Evolutionary conservation across 148 eudicot genomes (phyloP).

Genomic region (Vaccinium macrocarpon): DNA sequence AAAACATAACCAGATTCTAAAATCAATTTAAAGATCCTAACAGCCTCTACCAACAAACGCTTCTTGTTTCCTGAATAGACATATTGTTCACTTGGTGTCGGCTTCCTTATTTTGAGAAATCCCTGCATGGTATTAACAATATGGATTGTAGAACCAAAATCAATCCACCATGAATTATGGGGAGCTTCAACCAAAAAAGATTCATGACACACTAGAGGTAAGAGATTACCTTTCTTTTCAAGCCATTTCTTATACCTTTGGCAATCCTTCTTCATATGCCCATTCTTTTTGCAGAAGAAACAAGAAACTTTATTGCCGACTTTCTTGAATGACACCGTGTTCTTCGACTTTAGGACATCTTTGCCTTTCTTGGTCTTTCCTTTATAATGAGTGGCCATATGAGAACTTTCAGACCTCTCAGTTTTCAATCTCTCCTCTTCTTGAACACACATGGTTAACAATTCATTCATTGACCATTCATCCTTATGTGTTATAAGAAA

Average conservation of each 20-base stretch:
- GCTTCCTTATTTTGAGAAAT: constrained; percentile 1
- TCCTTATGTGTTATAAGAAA: background rate
- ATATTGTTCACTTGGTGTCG: background rate
- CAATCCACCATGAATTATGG: constrained; percentile 7
- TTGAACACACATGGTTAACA: constrained; percentile 2
- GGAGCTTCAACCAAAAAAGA: background rate
- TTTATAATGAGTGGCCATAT: background rate
- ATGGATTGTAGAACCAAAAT: background rate
- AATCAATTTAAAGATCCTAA: background rate
- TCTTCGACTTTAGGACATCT: background rate
- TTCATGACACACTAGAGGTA: constrained; percentile 1
- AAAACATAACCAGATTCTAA: background rate
- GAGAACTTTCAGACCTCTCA: background rate
- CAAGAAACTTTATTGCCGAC: background rate
- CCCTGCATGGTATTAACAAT: constrained; percentile 1
- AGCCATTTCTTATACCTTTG: too few species aligned
- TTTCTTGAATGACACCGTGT: background rate
- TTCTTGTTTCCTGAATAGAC: constrained; percentile 19
- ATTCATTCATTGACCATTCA: background rate
- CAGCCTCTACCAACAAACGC: constrained; percentile 13
- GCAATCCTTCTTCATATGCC: constrained; percentile 16
- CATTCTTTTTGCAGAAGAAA: constrained; percentile 12
- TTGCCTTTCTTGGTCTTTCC: background rate
- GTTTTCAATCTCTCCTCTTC: background rate
- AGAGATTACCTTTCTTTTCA: constrained; percentile 15